Base-by-base conservation (phyloP, 768 basidiomycete species). In the Pleurotus sapidus region DNA sequence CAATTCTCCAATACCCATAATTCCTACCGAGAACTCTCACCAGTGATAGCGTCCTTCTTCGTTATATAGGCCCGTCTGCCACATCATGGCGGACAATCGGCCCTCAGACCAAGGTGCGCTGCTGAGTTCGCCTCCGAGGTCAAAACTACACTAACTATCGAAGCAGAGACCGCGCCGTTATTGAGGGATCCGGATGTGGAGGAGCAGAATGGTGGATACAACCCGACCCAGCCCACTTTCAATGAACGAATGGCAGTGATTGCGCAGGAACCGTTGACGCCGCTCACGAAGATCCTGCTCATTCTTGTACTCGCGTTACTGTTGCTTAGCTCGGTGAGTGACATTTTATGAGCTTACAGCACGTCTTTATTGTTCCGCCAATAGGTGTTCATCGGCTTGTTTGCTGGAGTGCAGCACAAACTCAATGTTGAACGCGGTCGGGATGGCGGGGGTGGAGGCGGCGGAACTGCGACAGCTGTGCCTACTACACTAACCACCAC, bases 331-430 rank as follows among this genome's bases (percentile, higher is more conserved):
- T 89, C 91, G 5, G 79, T 81, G 60, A 60, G 77, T 68, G 39
- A 2, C 17, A 14, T 23, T 25, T 47, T 42, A 11, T 23, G 5
- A n/a, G 24, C 40, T 24, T 24, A 27, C 39, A 23, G 14, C 39
- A 18, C n/a, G 15, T 45, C 15, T 8, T 37, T 15, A 23, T 37
- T 53, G 9, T 58, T 1, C 23, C 2, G n/a, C 17, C 14, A 18
- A 23, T 39, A 83, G 81, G 79, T 92, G n/a, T 95, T 96, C 71
- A 87, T 95, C 59, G 96, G 96, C 8, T 77, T 99, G 4, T 98
- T 95, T 70, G 89, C 93, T 30, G 97, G 97, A 8, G 87, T 88
- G 1, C 85, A 93, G 68, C 88, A 91, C 66, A 87, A 84, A 59
- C 78, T 94, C 53, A 82, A 83, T 59, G 64, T 78, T n/a, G 76